A percentile compares a stretch with the other conserved stretches of the same genome.
phyloP scores from a whole-genome alignment of 1,284 basidiomycete species.

The Leucoagaricus sp. region DNA sequence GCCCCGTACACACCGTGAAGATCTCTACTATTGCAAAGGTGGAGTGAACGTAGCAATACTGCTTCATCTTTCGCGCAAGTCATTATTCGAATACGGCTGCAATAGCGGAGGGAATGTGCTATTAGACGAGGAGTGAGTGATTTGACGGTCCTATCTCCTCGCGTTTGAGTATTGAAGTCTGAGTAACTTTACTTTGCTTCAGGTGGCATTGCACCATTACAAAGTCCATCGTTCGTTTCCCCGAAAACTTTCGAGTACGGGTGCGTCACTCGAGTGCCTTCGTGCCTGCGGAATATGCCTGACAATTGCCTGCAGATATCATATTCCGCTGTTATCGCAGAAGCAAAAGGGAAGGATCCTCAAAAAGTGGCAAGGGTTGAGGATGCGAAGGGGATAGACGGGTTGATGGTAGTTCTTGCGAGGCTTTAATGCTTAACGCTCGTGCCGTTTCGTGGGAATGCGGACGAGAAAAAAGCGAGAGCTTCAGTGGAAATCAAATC shows the following conservation, averaged over 20 bases:
- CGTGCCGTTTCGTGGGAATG: no score
- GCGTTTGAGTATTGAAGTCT: neutral
- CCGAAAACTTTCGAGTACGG: constrained; percentile 15
- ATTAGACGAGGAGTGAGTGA: constrained; percentile 15
- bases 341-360: constrained; percentile 4
- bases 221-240: constrained; percentile 6
- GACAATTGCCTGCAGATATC: constrained; percentile 8
- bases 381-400: constrained; percentile 16
- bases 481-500: no score
- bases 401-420: constrained; percentile 16
- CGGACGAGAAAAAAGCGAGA: no score
- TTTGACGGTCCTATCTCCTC: neutral
- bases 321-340: constrained; percentile 16
- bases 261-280: constrained; percentile 1
- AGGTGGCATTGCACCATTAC: constrained; percentile 18
- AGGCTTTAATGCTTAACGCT: constrained; percentile 12
- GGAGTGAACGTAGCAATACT: constrained; percentile 17
- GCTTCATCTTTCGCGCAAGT: constrained; percentile 14
- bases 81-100: constrained; percentile 9
- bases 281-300: neutral
- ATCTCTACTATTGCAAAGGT: constrained; percentile 17
- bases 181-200: neutral
- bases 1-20: constrained; percentile 13
- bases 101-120: constrained; percentile 17
- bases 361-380: constrained; percentile 10